Conservation (phyloP, 2,329 filamentous ascomycete species). For the Emergomyces orientalis region DNA sequence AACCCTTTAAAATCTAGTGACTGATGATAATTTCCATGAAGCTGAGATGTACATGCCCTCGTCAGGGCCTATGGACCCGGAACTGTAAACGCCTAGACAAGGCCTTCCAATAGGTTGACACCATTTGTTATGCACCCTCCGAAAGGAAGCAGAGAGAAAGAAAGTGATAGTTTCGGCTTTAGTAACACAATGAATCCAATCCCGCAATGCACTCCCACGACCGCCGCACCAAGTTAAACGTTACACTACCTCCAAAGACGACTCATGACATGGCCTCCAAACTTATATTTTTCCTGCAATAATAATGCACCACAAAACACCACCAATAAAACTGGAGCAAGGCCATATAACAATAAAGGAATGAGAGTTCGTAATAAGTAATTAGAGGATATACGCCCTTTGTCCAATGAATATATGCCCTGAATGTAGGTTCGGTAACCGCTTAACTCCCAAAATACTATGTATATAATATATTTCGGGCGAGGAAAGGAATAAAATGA, state of each 20-base stretch:
- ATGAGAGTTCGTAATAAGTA: neutral
- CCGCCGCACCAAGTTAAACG: neutral
- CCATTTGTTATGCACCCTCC: too few species aligned
- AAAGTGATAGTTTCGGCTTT: too few species aligned
- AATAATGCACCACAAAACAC: neutral
- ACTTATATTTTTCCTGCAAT: neutral
- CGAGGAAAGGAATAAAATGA: neutral
- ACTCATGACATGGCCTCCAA: neutral
- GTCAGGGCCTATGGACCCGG: too few species aligned
- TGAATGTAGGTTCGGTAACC: neutral
- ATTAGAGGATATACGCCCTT: neutral
- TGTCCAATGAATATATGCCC: neutral
- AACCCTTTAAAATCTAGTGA: too few species aligned
- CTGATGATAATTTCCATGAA: too few species aligned
- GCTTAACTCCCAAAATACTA: neutral
- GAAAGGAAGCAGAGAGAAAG: too few species aligned
- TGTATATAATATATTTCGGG: too few species aligned
- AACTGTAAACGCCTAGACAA: too few species aligned
- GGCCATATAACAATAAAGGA: neutral
- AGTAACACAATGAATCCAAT: neutral
- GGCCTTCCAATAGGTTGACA: too few species aligned
- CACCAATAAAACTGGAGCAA: neutral
- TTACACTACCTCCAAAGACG: neutral
- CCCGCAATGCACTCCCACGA: neutral
- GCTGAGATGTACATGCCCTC: too few species aligned